Percentiles rank a stretch among this genome's conserved stretches.
Conservation (phyloP, 2,329 filamentous ascomycete species). For the Xylariales sp. region DNA sequence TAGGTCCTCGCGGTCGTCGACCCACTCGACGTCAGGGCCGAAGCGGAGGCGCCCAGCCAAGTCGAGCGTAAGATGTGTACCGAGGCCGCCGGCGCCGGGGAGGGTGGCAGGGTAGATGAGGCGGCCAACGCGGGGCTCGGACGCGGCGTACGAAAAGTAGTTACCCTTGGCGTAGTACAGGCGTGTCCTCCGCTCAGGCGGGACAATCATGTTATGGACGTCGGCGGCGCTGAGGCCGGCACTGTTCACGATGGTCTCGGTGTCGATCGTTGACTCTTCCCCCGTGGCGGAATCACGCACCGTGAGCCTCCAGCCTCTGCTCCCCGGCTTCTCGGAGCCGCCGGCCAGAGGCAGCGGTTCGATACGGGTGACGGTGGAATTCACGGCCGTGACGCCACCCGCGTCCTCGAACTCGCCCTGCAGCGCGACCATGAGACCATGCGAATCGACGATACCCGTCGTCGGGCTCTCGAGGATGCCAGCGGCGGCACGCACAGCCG, state of each 20-base stretch:
- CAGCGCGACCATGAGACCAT: slow-evolving; percentile 84
- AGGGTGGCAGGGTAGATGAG: slow-evolving; percentile 90
- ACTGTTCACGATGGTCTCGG: slow-evolving; percentile 84
- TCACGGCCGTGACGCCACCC: slow-evolving; percentile 79
- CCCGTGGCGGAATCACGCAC: slow-evolving; percentile 60
- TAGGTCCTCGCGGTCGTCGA: slow-evolving; percentile 77
- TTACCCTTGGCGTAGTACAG: slow-evolving; percentile 93
- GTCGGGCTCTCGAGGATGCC: slow-evolving; percentile 86
- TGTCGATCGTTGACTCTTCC: slow-evolving; percentile 68
- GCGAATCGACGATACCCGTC: slow-evolving; percentile 92
- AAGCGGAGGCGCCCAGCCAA: slow-evolving; percentile 86
- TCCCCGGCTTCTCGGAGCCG: slow-evolving; percentile 53
- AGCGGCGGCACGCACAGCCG: slow-evolving; percentile 75
- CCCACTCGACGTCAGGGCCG: slow-evolving; percentile 96
- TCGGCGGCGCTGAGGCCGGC: slow-evolving; percentile 82
- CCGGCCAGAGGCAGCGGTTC: slow-evolving; percentile 55
- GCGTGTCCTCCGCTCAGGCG: slow-evolving; percentile 64
- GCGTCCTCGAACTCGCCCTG: slow-evolving; percentile 80
- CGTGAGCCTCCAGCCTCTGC: slow-evolving; percentile 75
- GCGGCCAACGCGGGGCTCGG: slow-evolving; percentile 71
- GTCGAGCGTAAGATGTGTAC: slow-evolving; percentile 94
- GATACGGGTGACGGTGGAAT: slow-evolving; percentile 72
- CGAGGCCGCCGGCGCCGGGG: slow-evolving; percentile 84
- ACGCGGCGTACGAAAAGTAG: slow-evolving; percentile 86
- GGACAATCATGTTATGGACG: slow-evolving; percentile 76